Evolutionary conservation across 106 monocot species (phyloP).

Genomic region (Narthecium ossifragum): DNA sequence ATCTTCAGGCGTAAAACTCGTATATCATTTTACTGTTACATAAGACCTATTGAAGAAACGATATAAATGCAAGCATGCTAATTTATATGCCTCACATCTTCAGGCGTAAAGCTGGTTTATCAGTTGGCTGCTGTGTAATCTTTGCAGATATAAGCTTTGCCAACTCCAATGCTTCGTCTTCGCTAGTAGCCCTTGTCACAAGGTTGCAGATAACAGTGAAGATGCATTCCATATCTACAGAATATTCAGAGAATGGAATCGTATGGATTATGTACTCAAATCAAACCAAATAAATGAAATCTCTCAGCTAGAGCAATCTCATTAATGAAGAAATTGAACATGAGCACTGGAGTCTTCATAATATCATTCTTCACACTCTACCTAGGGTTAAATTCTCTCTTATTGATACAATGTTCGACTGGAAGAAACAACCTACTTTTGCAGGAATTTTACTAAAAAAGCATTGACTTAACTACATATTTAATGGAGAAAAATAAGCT

Average conservation of each 20-base stretch:
- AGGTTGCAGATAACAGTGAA: conserved; percentile 83
- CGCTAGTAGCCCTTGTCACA: conserved; percentile 43
- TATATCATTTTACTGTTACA: conserved; percentile 75
- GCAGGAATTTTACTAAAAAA: too few relatives aligned
- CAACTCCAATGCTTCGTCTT: conserved; percentile 83
- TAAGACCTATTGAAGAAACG: neutral
- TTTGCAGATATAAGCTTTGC: conserved; percentile 79
- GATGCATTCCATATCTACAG: conserved; percentile 83
- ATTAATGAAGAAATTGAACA: too few relatives aligned
- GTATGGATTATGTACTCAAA: neutral
- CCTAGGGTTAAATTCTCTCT: too few relatives aligned
- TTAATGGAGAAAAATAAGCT: too few relatives aligned
- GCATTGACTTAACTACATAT: too few relatives aligned
- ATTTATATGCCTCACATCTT: conserved; percentile 53
- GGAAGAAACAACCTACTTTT: too few relatives aligned
- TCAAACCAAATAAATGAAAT: conserved; percentile 3
- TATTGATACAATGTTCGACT: too few relatives aligned
- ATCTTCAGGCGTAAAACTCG: conserved; percentile 78
- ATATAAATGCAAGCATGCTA: neutral
- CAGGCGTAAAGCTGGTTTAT: conserved; percentile 74
- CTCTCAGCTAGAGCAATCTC: neutral
- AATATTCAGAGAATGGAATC: conserved; percentile 1
- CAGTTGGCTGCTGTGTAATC: conserved; percentile 67
- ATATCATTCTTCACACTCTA: too few relatives aligned
- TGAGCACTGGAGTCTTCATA: too few relatives aligned